Base-by-base conservation (phyloP, 495 filamentous ascomycete species). In the Penicillium soppii region DNA sequence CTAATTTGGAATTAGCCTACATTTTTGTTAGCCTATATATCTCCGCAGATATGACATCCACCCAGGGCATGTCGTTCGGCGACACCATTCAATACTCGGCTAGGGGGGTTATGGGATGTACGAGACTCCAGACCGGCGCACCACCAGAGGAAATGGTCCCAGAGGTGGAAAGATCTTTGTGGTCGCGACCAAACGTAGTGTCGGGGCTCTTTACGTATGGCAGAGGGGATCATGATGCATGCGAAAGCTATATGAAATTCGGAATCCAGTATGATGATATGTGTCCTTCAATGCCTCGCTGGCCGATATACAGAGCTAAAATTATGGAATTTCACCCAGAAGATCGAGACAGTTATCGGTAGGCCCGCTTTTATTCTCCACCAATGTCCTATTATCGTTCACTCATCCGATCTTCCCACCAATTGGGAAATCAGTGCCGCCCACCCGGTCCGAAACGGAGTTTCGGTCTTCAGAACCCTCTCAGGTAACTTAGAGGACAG, bases 31-130 rank as follows among this genome's bases (percentile, higher is more conserved):
- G 40, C 5, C 40, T 10, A 13, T 27, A 16, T 43, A 16, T n/a
- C 23, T 29, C 40, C 23, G 40, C 40, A 43, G 40, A 43, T 19
- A 43, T 43, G 40, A 29, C 23, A 43, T 43, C 23, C 40, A 43
- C n/a, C 23, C 40, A 43, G n/a, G 15, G n/a, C 40, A 43, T 29
- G 13, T 43, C n/a, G 5, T 43, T 1, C 15, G 9, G 23, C 23
- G n/a, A 29, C 40, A 29, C 0, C 40, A 9, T 29, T 1, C n/a
- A 16, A 12, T 29, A 26, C 23, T 43, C 40, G 0, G 15, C 23
- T 23, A 43, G 26, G 40, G 40, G 27, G 40, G n/a, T 29, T 27
- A 19, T 43, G 23, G 40, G 40, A 29, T 43, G 27, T 27, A 29
- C 10, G 13, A 43, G 7, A 43, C 13, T 43, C 21, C 23, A 16